Base-by-base conservation (phyloP, 345 rosid species). In the Noccaea bulbosa region DNA sequence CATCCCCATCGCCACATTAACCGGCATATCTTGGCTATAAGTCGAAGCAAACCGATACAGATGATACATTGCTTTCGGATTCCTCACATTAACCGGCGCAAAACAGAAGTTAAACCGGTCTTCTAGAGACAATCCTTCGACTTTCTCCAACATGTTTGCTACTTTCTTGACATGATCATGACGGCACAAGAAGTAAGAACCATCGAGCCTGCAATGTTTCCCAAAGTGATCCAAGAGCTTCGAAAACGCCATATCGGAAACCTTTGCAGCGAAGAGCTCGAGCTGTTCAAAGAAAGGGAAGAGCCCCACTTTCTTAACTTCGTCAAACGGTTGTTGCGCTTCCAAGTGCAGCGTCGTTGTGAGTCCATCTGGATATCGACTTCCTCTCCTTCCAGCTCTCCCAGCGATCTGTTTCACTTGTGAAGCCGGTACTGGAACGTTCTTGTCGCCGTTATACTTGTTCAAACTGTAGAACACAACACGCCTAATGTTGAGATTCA, bases 341-440 rank as follows among this genome's bases (percentile, higher is more conserved):
- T 91, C 88, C 22, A 82, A 77, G 45, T 86, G 77, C 76, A 93
- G 69, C 10, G 97, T 86, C 16, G 97, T 91, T 2, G 97, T 83
- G 46, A 91, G 96, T 48, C 98, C 97, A 78, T 87, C 94, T 0
- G 98, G 98, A 65, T 83, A 93, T 4, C 77, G 61, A 66, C 98
- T 90, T 73, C 97, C 97, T 80, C 98, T 85, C 60, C 98, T 81
- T 43, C 98, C 97, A 64, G 98, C 97, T 82, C 98, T 87, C 59
- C 98, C 98, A 0, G 92, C 98, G 70, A 93, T 93, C 82, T 91
- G 98, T 80, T 93, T 93, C 59, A 93, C 93, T 57, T 91, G 98
- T 32, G 96, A 86, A 5, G 94, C 86, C 0, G 93, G 87, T 10
- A 93, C 96, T 8, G 94, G 87, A 64, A 90, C 91, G 9, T 81